phyloP scores from a whole-genome alignment of 2,329 filamentous ascomycete genomes.

The Fusarium agapanthi region DNA sequence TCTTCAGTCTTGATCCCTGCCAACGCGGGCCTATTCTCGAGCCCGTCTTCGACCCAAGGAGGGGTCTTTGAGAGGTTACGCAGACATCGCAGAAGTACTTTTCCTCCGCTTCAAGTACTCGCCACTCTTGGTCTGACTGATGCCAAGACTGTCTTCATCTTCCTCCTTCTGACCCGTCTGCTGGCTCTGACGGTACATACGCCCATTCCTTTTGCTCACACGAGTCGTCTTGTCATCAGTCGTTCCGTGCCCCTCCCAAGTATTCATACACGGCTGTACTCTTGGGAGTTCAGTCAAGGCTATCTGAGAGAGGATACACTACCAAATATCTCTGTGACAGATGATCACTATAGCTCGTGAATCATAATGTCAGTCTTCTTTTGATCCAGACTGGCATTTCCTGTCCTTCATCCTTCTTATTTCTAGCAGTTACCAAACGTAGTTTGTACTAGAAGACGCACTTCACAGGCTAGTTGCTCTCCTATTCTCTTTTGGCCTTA shows the following conservation, averaged over 20 bases:
- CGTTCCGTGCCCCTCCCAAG: not conserved
- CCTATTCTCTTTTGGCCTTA: not conserved
- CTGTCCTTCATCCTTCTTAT: not conserved
- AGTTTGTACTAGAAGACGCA: not conserved
- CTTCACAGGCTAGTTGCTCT: not conserved
- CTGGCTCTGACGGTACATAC: not conserved
- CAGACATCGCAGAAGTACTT: not conserved
- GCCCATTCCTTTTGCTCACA: not conserved
- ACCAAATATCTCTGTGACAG: not conserved
- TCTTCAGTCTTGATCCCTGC: not conserved
- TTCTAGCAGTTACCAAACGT: not conserved
- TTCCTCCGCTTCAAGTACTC: not conserved
- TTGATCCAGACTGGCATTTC: not conserved
- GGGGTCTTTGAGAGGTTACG: not conserved
- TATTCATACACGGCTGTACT: not conserved
- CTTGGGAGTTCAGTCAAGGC: not conserved
- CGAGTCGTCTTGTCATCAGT: not conserved
- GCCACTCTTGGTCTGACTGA: not conserved
- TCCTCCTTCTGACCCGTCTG: not conserved
- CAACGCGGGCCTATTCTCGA: not conserved
- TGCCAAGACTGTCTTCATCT: not conserved
- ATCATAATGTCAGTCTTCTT: not conserved
- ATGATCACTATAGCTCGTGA: not conserved
- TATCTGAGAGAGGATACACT: not conserved
- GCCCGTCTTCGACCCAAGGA: not conserved